A percentile compares a stretch with the other conserved stretches of the same genome.
Evolutionary conservation across 169 alveolate genomes (phyloP).

Genomic region (Cryptosporidium ryanae): DNA sequence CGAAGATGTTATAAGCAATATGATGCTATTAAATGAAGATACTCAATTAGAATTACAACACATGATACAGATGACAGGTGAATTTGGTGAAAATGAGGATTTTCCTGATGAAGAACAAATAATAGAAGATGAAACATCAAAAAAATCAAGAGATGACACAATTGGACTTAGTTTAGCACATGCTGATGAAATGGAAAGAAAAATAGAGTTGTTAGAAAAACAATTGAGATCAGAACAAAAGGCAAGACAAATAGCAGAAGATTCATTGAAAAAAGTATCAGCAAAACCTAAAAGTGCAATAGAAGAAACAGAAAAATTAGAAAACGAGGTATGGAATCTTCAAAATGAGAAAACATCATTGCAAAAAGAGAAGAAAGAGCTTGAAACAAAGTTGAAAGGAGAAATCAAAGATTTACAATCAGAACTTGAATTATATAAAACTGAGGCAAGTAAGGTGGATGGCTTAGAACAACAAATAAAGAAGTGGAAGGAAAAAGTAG

Average conservation of each 20-base stretch:
- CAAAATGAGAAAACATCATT: constrained; percentile 60
- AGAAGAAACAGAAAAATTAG: constrained; percentile 70
- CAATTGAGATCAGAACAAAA: constrained; percentile 49
- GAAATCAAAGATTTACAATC: constrained; percentile 45
- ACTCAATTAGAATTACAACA: constrained; percentile 63
- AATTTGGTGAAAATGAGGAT: constrained; percentile 49
- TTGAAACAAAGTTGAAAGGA: constrained; percentile 20
- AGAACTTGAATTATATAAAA: constrained; percentile 47
- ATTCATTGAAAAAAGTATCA: constrained; percentile 43
- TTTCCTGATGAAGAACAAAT: not conserved
- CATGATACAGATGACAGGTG: constrained; percentile 67
- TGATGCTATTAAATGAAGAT: constrained; percentile 70
- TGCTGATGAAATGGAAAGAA: constrained; percentile 57
- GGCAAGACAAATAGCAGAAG: constrained; percentile 73
- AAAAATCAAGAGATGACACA: constrained; percentile 2
- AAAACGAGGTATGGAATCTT: constrained; percentile 61
- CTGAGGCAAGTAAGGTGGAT: constrained; percentile 56
- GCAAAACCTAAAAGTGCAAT: constrained; percentile 63
- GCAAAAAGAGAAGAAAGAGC: constrained; percentile 46
- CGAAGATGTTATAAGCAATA: constrained; percentile 61
- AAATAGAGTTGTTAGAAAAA: constrained; percentile 47
- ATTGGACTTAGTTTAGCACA: constrained; percentile 43
- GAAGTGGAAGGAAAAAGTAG: constrained; percentile 60
- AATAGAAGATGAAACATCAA: not conserved
- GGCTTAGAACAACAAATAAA: constrained; percentile 59